Conservation (phyloP, 306 rosid genomes). For the Pyrus betulifolia region DNA sequence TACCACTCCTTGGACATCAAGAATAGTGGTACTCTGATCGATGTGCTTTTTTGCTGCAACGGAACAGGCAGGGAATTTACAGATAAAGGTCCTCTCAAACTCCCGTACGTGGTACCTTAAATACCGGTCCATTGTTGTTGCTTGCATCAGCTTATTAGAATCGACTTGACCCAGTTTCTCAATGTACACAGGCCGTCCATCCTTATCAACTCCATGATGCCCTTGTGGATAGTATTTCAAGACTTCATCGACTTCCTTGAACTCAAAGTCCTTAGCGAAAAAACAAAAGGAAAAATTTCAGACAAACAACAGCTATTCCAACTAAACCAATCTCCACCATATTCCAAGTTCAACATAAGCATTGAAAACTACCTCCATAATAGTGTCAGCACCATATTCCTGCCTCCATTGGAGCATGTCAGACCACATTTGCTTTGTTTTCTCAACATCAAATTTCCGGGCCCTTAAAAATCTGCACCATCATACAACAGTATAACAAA, state of each 20-base stretch:
- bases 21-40: constrained; percentile 89
- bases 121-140: constrained; percentile 79
- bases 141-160: constrained; percentile 76
- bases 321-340: background rate
- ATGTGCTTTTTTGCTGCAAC: constrained; percentile 77
- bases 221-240: constrained; percentile 97
- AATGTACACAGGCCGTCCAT: constrained; percentile 79
- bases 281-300: background rate
- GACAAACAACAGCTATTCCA: background rate
- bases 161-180: constrained; percentile 86
- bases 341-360: background rate
- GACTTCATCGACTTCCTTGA: constrained; percentile 74
- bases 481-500: constrained; percentile 10
- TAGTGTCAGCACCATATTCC: constrained; percentile 14
- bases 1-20: constrained; percentile 99
- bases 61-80: constrained; percentile 87
- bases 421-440: constrained; percentile 23
- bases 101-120: constrained; percentile 72
- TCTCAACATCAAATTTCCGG: constrained; percentile 14
- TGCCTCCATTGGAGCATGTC: constrained; percentile 22
- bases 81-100: constrained; percentile 71
- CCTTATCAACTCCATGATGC: constrained; percentile 88
- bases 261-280: constrained; percentile 65
- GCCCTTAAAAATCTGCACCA: constrained; percentile 15
- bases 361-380: constrained; percentile 5